Conservation (phyloP, 1,284 basidiomycete genomes). For the Irpex sp. region DNA sequence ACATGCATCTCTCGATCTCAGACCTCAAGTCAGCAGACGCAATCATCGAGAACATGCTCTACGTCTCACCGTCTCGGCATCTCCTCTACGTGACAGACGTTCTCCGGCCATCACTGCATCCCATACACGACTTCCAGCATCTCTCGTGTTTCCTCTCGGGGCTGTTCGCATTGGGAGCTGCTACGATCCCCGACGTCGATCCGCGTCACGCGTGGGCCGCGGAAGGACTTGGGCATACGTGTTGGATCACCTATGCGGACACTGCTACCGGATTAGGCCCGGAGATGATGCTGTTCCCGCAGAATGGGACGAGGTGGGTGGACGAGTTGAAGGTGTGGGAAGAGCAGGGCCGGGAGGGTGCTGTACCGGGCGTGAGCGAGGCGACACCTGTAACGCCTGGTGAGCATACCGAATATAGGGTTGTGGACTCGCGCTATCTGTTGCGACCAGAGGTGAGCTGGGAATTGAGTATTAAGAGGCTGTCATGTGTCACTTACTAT, state of each 20-base stretch:
- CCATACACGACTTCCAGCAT: conserved; percentile 44
- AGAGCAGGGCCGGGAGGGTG: conserved; percentile 30
- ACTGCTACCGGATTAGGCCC: conserved; percentile 56
- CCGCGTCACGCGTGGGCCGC: conserved; percentile 58
- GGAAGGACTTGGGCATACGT: conserved; percentile 61
- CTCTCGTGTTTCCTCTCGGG: conserved; percentile 77
- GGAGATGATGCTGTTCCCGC: conserved; percentile 39
- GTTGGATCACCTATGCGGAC: conserved; percentile 62
- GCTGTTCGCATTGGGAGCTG: conserved; percentile 68
- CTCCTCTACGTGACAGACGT: conserved; percentile 47
- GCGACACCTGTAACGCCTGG: conserved; percentile 22
- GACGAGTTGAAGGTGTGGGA: conserved; percentile 50
- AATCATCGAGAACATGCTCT: conserved; percentile 60
- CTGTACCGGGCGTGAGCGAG: conserved; percentile 50
- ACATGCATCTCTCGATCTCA: conserved; percentile 21
- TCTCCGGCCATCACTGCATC: conserved; percentile 16
- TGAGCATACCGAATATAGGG: conserved; percentile 20
- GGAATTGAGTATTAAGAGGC: background rate
- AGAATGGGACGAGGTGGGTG: conserved; percentile 36
- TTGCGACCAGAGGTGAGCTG: conserved; percentile 14
- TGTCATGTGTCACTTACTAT: background rate
- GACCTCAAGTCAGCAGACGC: conserved; percentile 57
- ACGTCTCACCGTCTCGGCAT: conserved; percentile 55
- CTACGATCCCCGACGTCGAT: conserved; percentile 46
- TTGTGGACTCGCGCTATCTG: conserved; percentile 24